Percentiles rank a stretch among this genome's conserved stretches.
Conservation (phyloP, 2,329 filamentous ascomycete genomes). For the Penicillium polonicum region DNA sequence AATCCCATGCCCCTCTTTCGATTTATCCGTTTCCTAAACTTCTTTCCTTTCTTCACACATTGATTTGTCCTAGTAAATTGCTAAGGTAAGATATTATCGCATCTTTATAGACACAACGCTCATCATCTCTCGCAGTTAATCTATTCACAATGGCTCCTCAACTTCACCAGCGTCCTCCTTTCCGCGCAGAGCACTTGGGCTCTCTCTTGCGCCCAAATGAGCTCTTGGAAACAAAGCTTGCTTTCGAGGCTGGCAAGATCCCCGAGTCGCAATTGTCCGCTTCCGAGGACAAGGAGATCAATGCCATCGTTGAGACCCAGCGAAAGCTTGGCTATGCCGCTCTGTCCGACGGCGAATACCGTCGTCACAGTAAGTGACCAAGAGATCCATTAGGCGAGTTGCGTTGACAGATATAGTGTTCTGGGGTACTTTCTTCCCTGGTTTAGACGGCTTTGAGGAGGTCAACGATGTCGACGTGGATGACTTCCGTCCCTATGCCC, state of each 20-base stretch:
- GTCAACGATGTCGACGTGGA: constrained; percentile 49
- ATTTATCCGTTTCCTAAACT: not conserved
- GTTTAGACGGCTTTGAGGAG: constrained; percentile 56
- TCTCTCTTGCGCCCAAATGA: constrained; percentile 66
- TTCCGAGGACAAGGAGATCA: constrained; percentile 65
- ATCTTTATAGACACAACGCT: not conserved
- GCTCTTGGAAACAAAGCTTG: constrained; percentile 59
- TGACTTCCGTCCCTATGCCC: constrained; percentile 59
- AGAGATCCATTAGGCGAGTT: not conserved
- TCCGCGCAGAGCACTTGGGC: constrained; percentile 71
- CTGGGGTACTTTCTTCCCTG: constrained; percentile 58
- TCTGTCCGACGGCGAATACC: constrained; percentile 69
- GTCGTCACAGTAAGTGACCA: constrained; percentile 41
- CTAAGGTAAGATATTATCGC: not conserved
- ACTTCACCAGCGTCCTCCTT: constrained; percentile 54
- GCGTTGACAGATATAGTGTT: constrained; percentile 44
- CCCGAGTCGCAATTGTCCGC: constrained; percentile 57
- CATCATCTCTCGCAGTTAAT: not conserved
- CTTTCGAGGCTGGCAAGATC: constrained; percentile 56
- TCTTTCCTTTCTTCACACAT: not conserved
- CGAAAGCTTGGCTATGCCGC: constrained; percentile 61
- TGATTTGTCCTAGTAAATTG: not conserved
- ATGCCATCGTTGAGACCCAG: constrained; percentile 65
- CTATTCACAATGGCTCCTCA: constrained; percentile 30
- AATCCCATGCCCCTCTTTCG: constrained; percentile 20